A percentile compares a stretch with the other conserved stretches of the same genome.
phyloP scores from a whole-genome alignment of 805 yeast species.

The Candida pseudoglaebosa region DNA sequence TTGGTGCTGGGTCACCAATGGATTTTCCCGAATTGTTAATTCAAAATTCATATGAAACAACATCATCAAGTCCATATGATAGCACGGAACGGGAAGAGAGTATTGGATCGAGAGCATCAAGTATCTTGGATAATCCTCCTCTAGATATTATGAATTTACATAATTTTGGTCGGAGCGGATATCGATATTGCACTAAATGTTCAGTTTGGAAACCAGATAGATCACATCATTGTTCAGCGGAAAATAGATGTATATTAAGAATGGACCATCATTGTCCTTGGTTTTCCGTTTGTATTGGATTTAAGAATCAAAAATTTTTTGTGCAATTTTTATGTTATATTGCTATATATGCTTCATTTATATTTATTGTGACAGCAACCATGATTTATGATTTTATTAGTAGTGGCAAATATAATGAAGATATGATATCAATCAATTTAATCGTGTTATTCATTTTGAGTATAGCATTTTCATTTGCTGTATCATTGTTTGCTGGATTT shows the following conservation, averaged over 20 bases:
- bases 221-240: constrained; percentile 53
- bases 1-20: constrained; percentile 65
- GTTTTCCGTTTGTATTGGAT: constrained; percentile 88
- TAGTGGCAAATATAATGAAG: constrained; percentile 32
- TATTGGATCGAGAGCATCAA: neutral
- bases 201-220: constrained; percentile 58
- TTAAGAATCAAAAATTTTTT: constrained; percentile 73
- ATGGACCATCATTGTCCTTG: constrained; percentile 80
- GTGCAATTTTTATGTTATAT: constrained; percentile 65
- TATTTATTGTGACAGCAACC: constrained; percentile 36
- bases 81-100: neutral
- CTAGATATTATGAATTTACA: constrained; percentile 29
- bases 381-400: constrained; percentile 48
- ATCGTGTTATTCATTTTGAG: constrained; percentile 59
- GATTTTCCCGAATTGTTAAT: constrained; percentile 48
- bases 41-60: constrained; percentile 13
- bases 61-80: constrained; percentile 6
- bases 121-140: constrained; percentile 23
- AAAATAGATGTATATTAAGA: constrained; percentile 42
- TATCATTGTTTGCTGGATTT: constrained; percentile 48
- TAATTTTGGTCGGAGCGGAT: constrained; percentile 49
- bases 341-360: constrained; percentile 42
- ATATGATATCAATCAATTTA: constrained; percentile 52
- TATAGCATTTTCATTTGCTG: constrained; percentile 48
- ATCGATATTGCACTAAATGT: constrained; percentile 55